A percentile compares a stretch with the other conserved stretches of the same genome.
Evolutionary conservation across 768 basidiomycete species (phyloP).

Genomic region (Naganishia friedmannii): DNA sequence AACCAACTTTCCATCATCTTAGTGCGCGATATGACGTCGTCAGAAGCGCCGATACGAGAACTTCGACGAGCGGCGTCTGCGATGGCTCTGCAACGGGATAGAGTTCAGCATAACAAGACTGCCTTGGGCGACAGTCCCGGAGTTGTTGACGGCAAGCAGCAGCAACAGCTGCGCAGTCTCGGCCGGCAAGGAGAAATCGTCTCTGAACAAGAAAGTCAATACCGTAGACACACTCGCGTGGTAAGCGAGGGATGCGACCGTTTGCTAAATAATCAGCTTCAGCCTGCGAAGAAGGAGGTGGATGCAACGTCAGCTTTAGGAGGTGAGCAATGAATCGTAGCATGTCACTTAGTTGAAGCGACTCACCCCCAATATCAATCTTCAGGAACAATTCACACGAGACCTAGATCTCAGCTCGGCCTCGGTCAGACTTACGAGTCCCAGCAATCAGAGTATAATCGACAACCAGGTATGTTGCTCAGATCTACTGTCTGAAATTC

Average conservation of each 20-base stretch:
- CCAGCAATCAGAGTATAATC: neutral
- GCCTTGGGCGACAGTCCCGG: neutral
- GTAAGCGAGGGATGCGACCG: constrained; percentile 22
- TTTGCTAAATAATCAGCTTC: neutral
- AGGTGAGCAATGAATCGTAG: neutral
- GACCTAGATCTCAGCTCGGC: constrained; percentile 4
- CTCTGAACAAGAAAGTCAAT: neutral
- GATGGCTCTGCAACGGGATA: constrained; percentile 1
- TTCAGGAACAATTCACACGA: neutral
- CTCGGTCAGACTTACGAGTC: neutral
- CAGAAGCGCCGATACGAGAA: neutral
- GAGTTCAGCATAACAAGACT: neutral
- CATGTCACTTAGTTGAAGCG: neutral
- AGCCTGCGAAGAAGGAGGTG: neutral
- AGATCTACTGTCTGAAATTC: neutral
- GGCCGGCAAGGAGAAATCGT: neutral
- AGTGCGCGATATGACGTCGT: neutral
- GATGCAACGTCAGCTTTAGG: neutral
- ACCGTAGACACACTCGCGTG: constrained; percentile 24
- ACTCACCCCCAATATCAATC: neutral
- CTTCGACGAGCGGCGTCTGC: constrained; percentile 28
- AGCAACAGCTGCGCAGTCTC: neutral
- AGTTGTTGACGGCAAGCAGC: neutral
- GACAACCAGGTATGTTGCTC: neutral
- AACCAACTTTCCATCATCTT: neutral